A percentile compares a stretch with the other conserved stretches of the same genome.
Conservation (phyloP, 1,284 basidiomycete genomes). For the Lentinula novae-zelandiae region DNA sequence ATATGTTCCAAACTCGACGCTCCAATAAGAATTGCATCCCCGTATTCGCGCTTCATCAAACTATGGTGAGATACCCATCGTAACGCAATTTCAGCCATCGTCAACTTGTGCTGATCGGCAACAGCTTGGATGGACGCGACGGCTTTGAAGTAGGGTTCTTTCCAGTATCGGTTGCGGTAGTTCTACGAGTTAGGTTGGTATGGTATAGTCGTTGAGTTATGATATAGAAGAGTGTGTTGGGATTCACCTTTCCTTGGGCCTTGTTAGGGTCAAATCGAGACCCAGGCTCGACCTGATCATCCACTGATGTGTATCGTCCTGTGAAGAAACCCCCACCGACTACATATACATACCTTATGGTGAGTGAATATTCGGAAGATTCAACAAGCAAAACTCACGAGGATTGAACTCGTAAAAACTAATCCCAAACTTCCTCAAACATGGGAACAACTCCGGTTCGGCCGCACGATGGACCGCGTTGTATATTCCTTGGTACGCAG, state of each 20-base stretch:
- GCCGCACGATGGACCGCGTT: slow-evolving; percentile 48
- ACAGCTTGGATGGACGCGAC: slow-evolving; percentile 35
- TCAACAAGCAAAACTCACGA: neutral
- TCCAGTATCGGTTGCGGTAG: slow-evolving; percentile 35
- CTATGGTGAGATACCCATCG: slow-evolving; percentile 55
- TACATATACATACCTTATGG: slow-evolving; percentile 8
- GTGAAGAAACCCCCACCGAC: slow-evolving; percentile 42
- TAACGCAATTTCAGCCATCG: slow-evolving; percentile 47
- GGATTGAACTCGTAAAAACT: slow-evolving; percentile 61
- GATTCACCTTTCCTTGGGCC: slow-evolving; percentile 29
- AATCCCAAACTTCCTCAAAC: slow-evolving; percentile 59
- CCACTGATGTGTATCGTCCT: slow-evolving; percentile 21
- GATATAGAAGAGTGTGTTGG: neutral
- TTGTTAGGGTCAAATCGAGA: slow-evolving; percentile 39
- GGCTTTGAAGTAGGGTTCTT: slow-evolving; percentile 45
- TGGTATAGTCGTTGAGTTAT: neutral
- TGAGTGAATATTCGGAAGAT: neutral
- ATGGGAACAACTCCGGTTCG: slow-evolving; percentile 60
- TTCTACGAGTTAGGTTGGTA: neutral
- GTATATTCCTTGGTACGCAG: slow-evolving; percentile 67
- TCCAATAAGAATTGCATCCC: slow-evolving; percentile 50
- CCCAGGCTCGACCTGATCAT: slow-evolving; percentile 32
- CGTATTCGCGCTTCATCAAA: slow-evolving; percentile 39
- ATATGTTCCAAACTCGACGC: slow-evolving; percentile 48
- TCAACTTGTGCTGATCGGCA: slow-evolving; percentile 38